Evolutionary conservation across 176 grass and related monocot species (phyloP), one percentile per base, ranked within the genome.

Genomic region (Aegilops tauschii): DNA sequence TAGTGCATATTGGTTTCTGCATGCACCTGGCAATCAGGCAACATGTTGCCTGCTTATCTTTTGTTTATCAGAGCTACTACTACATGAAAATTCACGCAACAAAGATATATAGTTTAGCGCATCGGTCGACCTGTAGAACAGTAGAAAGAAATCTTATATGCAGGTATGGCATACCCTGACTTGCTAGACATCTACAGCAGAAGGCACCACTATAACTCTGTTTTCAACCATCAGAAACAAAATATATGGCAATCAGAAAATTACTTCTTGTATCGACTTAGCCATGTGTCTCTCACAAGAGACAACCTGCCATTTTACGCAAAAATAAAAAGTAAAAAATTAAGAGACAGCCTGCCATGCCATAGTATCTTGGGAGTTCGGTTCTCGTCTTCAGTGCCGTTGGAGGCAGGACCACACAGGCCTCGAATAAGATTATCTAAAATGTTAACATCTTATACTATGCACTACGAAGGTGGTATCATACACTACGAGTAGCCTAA

Each of bases 301-400:
- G 52, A 42, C 40, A 42, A 44, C 9, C 40, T 44, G 9, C 40
- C 40, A 44, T 44, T 44, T 44, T 11, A 44, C 9, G 9, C 9
- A 11, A 42, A 42, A 42, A 42, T 9, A 2, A 40, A 40, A 9
- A 40, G 9, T 40, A 39, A 39, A 39, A 39, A 42, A 10, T 11
- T 42, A 42, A 42, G 40, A 44, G 9, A 44, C 31, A 14, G 11
- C 80, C 34, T 54, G 4, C 13, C 47, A 50, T 50, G 47, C 37
- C 1, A 77, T 25, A 58, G 76, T 40, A 77, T 97, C 65, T 96
- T 88, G 8, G 87, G 89, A 9, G 73, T 85, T 78, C 4, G 68
- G 58, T 96, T 93, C 85, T 92, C 83, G 21, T 84, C 79, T 35
- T 89, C 78, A 4, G 23, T 85, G 5, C 62, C 58, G 45, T 21